Conservation (phyloP, 192 early-diverging fungal genomes). For the Phycomyces nitens region DNA sequence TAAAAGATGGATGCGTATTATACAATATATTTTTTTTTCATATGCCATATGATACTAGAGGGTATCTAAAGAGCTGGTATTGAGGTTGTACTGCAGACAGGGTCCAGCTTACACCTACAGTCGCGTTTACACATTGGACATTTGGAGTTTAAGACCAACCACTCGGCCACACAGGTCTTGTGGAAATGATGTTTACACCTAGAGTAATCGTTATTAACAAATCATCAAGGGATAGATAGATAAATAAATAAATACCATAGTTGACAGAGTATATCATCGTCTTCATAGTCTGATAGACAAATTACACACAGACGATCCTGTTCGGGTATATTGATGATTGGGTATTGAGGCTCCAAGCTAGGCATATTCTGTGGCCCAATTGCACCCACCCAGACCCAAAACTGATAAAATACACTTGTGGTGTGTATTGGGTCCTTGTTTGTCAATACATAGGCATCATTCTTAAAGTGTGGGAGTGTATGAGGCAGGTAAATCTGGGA, state of each 20-base stretch:
- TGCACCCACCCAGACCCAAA: slow-evolving; percentile 17
- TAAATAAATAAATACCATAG: slow-evolving; percentile 43
- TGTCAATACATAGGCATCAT: no score
- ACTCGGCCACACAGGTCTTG: slow-evolving; percentile 76
- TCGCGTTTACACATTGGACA: slow-evolving; percentile 77
- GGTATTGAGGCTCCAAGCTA: slow-evolving; percentile 1
- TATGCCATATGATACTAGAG: no score
- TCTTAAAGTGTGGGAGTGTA: no score
- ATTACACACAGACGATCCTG: slow-evolving; percentile 63
- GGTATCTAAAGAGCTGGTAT: no score
- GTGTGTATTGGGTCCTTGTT: background rate
- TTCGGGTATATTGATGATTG: slow-evolving; percentile 19
- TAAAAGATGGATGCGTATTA: no score
- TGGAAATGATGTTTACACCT: slow-evolving; percentile 77
- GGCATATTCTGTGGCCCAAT: background rate
- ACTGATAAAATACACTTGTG: slow-evolving; percentile 3
- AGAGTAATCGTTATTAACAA: background rate
- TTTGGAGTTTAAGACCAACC: slow-evolving; percentile 67
- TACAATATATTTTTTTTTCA: no score
- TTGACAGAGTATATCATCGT: slow-evolving; percentile 65
- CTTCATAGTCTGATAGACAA: slow-evolving; percentile 72
- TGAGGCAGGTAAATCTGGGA: no score
- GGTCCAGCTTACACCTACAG: slow-evolving; percentile 33
- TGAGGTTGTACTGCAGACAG: no score
- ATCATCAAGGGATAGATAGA: background rate